Base-by-base conservation (phyloP, 768 basidiomycete species). In the Rossbeevera mucosa region DNA sequence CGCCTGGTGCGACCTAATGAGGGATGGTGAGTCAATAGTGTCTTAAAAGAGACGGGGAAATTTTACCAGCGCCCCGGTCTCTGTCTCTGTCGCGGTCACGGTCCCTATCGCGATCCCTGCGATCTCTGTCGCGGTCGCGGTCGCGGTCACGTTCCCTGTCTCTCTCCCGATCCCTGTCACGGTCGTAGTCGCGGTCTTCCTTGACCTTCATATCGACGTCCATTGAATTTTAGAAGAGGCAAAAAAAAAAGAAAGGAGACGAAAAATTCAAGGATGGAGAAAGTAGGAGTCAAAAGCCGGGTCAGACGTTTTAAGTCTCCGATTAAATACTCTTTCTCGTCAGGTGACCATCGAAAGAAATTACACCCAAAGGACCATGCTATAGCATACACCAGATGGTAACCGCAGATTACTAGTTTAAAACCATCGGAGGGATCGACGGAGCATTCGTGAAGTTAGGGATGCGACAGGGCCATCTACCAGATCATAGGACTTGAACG, bases 141-240 rank as follows among this genome's bases (percentile, higher is more conserved):
- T 68, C 72, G 8, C 70, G 64, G 56, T 69, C 70, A 21, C 65
- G 62, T n/a, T 70, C 68, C n/a, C 71, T 61, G 20, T 73, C 70
- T 43, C 75, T 64, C 30, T 78, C 77, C 52, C 76, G 64, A 41
- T 76, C 76, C 63, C 75, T 71, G 56, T 71, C 69, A 64, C 71
- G 72, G 71, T 86, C 86, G 54, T 86, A 85, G 42, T 86, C 85
- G 7, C 74, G 70, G 56, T 88, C 84, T 51, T 88, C 86, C 68
- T 88, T 89, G 64, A 69, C 75, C 70, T 86, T 85, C 85, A 88
- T 88, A 61, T 90, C 88, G 58, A 89, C 79, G 66, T 90, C 88
- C 88, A 90, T 90, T 63, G 67, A 57, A 56, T 18, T n/a, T 36
- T 36, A n/a, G n/a, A 5, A 36, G 22, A 20, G 41, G 40, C 22